Evolutionary conservation across 345 rosid genomes (phyloP).

Genomic region (Populus euphratica): DNA sequence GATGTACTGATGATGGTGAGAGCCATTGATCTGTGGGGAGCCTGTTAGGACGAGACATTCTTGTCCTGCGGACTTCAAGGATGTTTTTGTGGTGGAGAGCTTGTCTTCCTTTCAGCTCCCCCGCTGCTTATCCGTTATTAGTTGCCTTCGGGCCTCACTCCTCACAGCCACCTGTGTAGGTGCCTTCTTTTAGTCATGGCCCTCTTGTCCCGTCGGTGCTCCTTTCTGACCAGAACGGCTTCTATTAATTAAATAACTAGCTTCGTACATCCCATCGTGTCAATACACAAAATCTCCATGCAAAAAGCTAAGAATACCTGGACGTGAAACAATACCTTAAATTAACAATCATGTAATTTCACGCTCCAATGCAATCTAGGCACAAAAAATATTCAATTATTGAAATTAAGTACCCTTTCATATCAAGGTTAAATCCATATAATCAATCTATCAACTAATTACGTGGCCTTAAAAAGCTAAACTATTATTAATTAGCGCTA

Average conservation of each 20-base stretch:
- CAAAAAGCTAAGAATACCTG: no score
- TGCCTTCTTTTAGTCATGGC: neutral
- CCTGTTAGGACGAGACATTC: neutral
- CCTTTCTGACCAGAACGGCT: neutral
- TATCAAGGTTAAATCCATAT: neutral
- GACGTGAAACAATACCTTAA: neutral
- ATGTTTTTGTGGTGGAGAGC: slow-evolving; percentile 24
- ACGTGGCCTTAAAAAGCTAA: neutral
- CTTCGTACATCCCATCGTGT: neutral
- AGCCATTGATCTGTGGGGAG: slow-evolving; percentile 45
- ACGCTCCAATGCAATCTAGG: neutral
- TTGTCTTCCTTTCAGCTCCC: slow-evolving; percentile 3
- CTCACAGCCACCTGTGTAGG: neutral
- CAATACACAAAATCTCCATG: neutral
- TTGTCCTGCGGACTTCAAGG: neutral
- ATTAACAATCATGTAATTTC: neutral
- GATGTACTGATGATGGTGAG: slow-evolving; percentile 45
- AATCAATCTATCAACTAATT: neutral
- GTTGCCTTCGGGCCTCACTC: neutral
- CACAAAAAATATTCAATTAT: neutral
- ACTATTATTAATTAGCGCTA: neutral
- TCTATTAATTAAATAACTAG: neutral
- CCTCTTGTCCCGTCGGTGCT: neutral
- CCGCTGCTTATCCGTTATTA: slow-evolving; percentile 4
- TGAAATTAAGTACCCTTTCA: neutral